These are phyloP conservation scores for Talaromyces verruculosus DNA, from an alignment of 2,329 filamentous ascomycete species.

Conservation along the genomic window DNA sequence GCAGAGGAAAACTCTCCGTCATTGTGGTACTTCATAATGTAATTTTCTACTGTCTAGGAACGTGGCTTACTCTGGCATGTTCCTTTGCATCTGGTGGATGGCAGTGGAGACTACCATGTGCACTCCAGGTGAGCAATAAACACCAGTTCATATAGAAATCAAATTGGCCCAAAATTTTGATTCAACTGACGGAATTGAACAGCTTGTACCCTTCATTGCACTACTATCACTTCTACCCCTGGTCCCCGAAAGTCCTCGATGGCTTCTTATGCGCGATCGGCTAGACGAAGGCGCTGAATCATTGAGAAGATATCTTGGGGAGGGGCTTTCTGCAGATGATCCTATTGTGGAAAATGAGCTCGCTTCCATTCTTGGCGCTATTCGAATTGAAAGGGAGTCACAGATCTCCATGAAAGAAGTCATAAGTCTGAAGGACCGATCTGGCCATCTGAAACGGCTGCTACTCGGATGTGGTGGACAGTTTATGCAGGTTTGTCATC, in stretches of 20 bases:
- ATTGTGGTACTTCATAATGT: conserved; percentile 44
- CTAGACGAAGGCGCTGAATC: conserved; percentile 48
- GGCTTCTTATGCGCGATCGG: conserved; percentile 49
- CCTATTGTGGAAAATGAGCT: neutral
- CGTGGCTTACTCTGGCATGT: conserved; percentile 36
- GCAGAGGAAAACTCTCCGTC: conserved; percentile 57
- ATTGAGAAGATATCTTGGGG: conserved; percentile 49
- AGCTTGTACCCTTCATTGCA: conserved; percentile 40
- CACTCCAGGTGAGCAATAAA: conserved; percentile 52
- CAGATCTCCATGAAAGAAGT: conserved; percentile 27
- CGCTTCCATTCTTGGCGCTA: neutral
- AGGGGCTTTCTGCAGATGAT: neutral
- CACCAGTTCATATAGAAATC: too few species aligned
- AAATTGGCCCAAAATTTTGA: too few species aligned
- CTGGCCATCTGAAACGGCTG: conserved; percentile 29
- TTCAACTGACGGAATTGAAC: neutral
- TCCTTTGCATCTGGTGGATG: conserved; percentile 27
- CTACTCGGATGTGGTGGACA: conserved; percentile 28
- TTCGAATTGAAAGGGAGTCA: neutral
- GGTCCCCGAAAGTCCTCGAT: conserved; percentile 35
- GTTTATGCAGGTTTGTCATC: conserved; percentile 34
- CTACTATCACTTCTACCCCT: conserved; percentile 42
- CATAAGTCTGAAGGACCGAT: conserved; percentile 30
- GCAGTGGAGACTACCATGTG: conserved; percentile 36
- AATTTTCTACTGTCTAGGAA: conserved; percentile 33